phyloP scores from a whole-genome alignment of 495 filamentous ascomycete species.

The Aspergillus heteromorphus region DNA sequence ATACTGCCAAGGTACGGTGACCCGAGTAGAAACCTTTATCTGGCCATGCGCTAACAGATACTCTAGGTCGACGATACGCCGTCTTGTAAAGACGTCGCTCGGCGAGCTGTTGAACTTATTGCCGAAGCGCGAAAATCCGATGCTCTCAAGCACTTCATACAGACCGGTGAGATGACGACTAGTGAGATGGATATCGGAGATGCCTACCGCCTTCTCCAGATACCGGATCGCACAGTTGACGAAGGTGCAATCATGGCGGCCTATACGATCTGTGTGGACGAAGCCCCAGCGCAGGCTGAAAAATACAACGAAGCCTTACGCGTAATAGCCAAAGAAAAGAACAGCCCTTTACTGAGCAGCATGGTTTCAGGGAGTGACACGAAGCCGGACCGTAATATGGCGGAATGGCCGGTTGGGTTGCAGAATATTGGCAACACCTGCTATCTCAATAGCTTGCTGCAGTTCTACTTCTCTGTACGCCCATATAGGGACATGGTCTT shows the following conservation, averaged over 20 bases:
- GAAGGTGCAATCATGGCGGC: conserved; percentile 47
- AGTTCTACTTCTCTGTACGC: conserved; percentile 89
- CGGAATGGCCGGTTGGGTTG: conserved; percentile 71
- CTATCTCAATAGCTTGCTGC: conserved; percentile 93
- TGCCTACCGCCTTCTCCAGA: conserved; percentile 53
- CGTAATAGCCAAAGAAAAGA: conserved; percentile 45
- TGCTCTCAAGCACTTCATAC: conserved; percentile 48
- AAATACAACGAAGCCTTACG: conserved; percentile 44
- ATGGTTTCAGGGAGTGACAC: conserved; percentile 29
- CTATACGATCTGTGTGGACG: conserved; percentile 45
- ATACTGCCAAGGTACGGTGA: conserved; percentile 46
- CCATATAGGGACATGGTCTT: conserved; percentile 77
- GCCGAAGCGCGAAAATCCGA: conserved; percentile 51
- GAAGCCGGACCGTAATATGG: conserved; percentile 29
- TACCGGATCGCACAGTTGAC: conserved; percentile 47
- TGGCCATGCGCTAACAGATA: conserved; percentile 1
- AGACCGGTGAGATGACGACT: conserved; percentile 47
- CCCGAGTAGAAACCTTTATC: neutral
- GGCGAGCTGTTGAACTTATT: conserved; percentile 52
- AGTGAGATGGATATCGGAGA: conserved; percentile 53
- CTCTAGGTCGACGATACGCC: conserved; percentile 42
- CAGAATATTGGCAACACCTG: conserved; percentile 96
- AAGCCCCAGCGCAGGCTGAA: conserved; percentile 43
- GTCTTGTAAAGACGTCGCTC: conserved; percentile 41
- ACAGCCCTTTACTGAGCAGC: conserved; percentile 37